Evolutionary conservation across 2,329 filamentous ascomycete species (phyloP), one percentile per base, ranked within the genome.

Genomic region (Epichloe bromicola): DNA sequence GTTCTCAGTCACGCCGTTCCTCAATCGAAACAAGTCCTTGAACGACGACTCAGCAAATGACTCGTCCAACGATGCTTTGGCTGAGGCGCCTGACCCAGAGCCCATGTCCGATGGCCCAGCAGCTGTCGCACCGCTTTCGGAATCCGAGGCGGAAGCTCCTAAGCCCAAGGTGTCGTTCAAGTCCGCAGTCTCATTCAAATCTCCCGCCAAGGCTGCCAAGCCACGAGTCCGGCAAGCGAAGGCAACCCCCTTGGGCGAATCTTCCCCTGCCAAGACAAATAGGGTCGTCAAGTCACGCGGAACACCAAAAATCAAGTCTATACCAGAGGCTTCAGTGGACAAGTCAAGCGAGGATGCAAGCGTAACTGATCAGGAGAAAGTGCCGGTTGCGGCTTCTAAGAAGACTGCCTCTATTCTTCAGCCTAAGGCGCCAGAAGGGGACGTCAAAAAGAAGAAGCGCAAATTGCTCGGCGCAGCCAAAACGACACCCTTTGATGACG

Each of bases 1-100:
- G 3, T 96, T 97, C 66, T 95, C 89, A 4, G 88, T 96, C 56
- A 97, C 91, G 0, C 91, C 91, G 0, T 96, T 95, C 71, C 74
- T 97, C 54, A 95, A 90, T 65, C 81, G 84, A 48, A 83, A 80
- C 26, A 81, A 76, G 65, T 73, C 73, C 56, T 70, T 83, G 14
- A 55, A 61, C 11, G 71, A 73, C 19, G 65, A 67, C 1, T 64
- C 65, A 3, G 54, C 57, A 7, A 63, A 63, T 8, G 51, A 59
- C 17, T 53, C 55, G 12, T 62, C 61, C 6, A 56, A 59, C 4
- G 42, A 53, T 14, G 46, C 38, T 20, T 51, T 53, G 7, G 45
- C 49, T 6, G 61, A 62, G 14, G 50, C 5, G 30, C 7, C 49
- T 6, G 70, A 70, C 26, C 66, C 67, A 20, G 65, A 67, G 14